Percentiles rank a stretch among this genome's conserved stretches.
phyloP scores from a whole-genome alignment of 768 basidiomycete species.

The Suillus decipiens region DNA sequence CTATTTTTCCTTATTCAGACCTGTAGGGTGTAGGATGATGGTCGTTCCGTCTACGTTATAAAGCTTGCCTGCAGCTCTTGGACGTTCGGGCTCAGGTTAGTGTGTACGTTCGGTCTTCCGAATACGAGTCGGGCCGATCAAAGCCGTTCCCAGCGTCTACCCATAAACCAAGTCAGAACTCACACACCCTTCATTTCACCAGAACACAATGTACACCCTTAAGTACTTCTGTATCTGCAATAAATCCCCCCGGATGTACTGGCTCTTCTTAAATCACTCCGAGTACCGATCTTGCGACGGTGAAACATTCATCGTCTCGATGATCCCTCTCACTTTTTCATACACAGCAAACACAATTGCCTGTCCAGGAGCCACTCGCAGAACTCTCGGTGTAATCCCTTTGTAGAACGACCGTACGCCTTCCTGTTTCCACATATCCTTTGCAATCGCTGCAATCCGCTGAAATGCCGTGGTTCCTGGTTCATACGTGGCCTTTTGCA shows the following conservation, averaged over 20 bases:
- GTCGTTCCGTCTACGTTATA: background rate
- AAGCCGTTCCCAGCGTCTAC: background rate
- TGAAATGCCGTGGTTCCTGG: slow-evolving; percentile 78
- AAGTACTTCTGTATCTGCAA: background rate
- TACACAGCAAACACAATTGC: slow-evolving; percentile 98
- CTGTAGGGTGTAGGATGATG: background rate
- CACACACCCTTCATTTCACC: slow-evolving; percentile 3
- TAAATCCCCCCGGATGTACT: background rate
- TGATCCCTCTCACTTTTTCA: slow-evolving; percentile 75
- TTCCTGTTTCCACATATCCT: slow-evolving; percentile 93
- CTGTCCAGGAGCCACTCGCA: slow-evolving; percentile 95
- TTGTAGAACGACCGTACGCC: slow-evolving; percentile 94
- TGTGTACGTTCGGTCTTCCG: slow-evolving; percentile 1
- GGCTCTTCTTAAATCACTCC: slow-evolving; percentile 43
- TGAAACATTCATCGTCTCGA: slow-evolving; percentile 67
- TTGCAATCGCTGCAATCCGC: slow-evolving; percentile 76
- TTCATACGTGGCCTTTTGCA: slow-evolving; percentile 79
- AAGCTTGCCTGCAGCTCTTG: background rate
- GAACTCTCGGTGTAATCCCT: slow-evolving; percentile 94
- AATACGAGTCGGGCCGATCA: background rate
- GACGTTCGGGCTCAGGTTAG: background rate
- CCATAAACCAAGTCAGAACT: background rate
- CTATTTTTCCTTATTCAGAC: background rate
- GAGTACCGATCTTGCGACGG: slow-evolving; percentile 66
- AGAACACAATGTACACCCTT: background rate